Evolutionary conservation across 2,329 filamentous ascomycete species (phyloP).

Genomic region (Chalaropsis ovoidea): DNA sequence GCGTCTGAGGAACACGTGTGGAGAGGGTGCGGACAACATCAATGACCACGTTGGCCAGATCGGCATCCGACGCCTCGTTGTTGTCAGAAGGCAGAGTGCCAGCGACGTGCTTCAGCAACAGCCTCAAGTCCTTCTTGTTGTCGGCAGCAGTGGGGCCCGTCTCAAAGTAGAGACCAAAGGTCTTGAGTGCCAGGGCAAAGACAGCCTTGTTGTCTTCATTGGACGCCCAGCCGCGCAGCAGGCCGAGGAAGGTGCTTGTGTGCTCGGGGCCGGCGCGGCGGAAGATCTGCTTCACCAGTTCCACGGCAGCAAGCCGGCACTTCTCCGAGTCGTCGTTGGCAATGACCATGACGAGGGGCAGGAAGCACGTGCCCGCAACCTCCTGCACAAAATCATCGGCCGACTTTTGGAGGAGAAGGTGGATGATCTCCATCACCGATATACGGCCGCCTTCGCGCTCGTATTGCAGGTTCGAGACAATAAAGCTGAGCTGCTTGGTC

Average conservation of each 20-base stretch:
- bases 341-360: constrained; percentile 74
- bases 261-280: constrained; percentile 64
- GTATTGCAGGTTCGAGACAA: constrained; percentile 85
- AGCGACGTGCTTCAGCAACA: constrained; percentile 48
- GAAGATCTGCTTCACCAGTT: constrained; percentile 72
- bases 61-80: constrained; percentile 41
- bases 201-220: constrained; percentile 59
- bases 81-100: constrained; percentile 37
- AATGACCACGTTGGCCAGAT: constrained; percentile 64
- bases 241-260: constrained; percentile 56
- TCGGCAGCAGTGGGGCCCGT: constrained; percentile 48
- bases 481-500: constrained; percentile 78
- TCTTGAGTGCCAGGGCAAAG: constrained; percentile 63
- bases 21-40: constrained; percentile 58
- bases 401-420: constrained; percentile 76
- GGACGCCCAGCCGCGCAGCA: constrained; percentile 66
- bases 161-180: constrained; percentile 76
- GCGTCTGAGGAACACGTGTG: constrained; percentile 52
- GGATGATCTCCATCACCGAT: constrained; percentile 85
- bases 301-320: constrained; percentile 71
- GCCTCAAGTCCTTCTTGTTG: constrained; percentile 56
- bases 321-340: constrained; percentile 81
- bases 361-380: constrained; percentile 68
- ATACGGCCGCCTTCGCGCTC: constrained; percentile 77
- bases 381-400: constrained; percentile 74